Evolutionary conservation across 2,329 filamentous ascomycete genomes (phyloP), one percentile per base, ranked within the genome.

Genomic region (Aspergillus tamarii): DNA sequence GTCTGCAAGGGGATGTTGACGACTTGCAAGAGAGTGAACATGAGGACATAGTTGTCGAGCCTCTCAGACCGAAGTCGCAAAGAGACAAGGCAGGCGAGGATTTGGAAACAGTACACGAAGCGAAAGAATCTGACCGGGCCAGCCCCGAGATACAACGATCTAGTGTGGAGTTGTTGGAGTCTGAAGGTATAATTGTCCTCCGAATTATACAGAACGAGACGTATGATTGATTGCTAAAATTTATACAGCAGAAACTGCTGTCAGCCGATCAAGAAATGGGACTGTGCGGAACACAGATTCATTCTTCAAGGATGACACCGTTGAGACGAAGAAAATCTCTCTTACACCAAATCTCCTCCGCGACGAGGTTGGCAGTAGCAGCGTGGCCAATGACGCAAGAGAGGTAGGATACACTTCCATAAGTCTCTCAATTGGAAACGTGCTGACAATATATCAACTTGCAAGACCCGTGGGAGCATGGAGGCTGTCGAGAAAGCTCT

Each of bases 251-350:
- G 73, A 74, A 67, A 68, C 70, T 55, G 72, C 69, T 26, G 70
- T 76, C 70, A 81, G 74, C 74, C 77, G 90, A 74, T 93, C 92
- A 41, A 88, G 90, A 67, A 96, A 96, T 70, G 93, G 93, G 48
- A 94, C 91, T 26, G 86, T 97, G 52, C 88, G 94, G 67, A 96
- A 96, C 75, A 94, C 93, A 5, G 94, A 98, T 78, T 97, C 94
- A 1, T 97, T 98, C 83, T 97, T 97, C 84, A 96, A 93, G 78
- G 95, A 98, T 73, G 94, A 99, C 73, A 93, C 88, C 36, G 91
- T 93, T 43, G 95, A 98, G 78, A 97, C 95, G 3, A 93, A 96
- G 78, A 98, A 98, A 82, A 98, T 99, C 69, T 96, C 94, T 0
- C 86, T 99, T 52, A 99, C 95, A 4, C 95, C 95, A 1, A 96